A percentile compares a stretch with the other conserved stretches of the same genome.
Conservation (phyloP, 2,329 filamentous ascomycete species). For the Xylariaceae sp. region DNA sequence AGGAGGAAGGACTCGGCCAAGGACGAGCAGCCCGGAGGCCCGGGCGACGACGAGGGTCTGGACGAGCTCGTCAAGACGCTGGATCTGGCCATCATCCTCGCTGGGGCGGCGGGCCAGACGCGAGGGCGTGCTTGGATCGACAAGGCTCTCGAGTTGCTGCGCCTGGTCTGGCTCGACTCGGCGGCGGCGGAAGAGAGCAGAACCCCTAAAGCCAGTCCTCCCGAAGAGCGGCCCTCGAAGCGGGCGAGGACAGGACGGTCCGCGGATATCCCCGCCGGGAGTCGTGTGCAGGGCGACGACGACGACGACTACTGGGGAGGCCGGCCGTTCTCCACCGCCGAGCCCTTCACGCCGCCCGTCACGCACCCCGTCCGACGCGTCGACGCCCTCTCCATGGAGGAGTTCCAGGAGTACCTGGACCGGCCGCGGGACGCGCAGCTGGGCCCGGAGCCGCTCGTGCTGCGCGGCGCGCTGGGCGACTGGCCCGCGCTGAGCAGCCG, state of each 20-base stretch:
- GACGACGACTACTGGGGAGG: constrained; percentile 4
- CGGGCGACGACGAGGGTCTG: constrained; percentile 25
- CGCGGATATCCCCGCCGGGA: not conserved
- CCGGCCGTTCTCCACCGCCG: constrained; percentile 29
- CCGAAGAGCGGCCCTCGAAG: constrained; percentile 9
- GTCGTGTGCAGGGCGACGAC: too few species aligned
- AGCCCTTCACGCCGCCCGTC: constrained; percentile 36
- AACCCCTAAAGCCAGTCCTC: not conserved
- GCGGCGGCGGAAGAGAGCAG: not conserved
- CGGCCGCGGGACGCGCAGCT: constrained; percentile 27
- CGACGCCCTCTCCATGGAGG: constrained; percentile 43
- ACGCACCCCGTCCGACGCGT: constrained; percentile 32
- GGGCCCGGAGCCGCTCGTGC: constrained; percentile 56
- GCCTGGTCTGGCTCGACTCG: constrained; percentile 5
- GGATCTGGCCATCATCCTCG: constrained; percentile 70
- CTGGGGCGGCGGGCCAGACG: constrained; percentile 50
- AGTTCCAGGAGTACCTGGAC: constrained; percentile 56
- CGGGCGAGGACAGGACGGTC: constrained; percentile 13
- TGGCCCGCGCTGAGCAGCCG: constrained; percentile 70
- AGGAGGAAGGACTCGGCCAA: constrained; percentile 6
- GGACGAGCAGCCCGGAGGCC: not conserved
- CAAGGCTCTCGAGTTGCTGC: constrained; percentile 37
- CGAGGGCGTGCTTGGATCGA: constrained; percentile 48
- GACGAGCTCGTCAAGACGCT: constrained; percentile 55
- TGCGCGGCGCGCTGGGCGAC: constrained; percentile 54